Conservation (phyloP, 345 rosid species). For the Jatropha curcas region DNA sequence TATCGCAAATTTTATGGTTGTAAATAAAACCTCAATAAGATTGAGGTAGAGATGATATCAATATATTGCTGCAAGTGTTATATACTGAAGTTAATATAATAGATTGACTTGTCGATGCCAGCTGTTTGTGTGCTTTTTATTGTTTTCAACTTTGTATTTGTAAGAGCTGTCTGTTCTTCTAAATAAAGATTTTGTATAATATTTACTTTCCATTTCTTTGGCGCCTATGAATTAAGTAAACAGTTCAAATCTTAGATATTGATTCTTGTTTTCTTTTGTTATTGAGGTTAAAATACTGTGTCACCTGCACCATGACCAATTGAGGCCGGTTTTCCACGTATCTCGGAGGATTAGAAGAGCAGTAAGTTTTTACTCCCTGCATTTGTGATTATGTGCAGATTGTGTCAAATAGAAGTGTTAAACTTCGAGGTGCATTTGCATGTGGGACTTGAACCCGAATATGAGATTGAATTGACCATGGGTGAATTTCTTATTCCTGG, state of each 20-base stretch:
- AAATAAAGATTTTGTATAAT: background rate
- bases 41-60: background rate
- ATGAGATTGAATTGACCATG: background rate
- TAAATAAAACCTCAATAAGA: background rate
- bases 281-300: constrained; percentile 83
- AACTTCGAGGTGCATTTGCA: background rate
- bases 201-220: background rate
- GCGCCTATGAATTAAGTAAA: background rate
- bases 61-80: background rate
- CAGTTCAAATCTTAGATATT: background rate
- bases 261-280: constrained; percentile 20
- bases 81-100: background rate
- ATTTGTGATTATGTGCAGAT: background rate
- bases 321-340: constrained; percentile 87
- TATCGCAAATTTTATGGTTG: background rate
- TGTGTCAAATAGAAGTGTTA: too few relatives aligned
- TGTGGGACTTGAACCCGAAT: background rate
- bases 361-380: constrained; percentile 46
- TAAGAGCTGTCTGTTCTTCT: background rate
- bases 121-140: background rate
- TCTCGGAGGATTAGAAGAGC: constrained; percentile 76
- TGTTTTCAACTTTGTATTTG: background rate
- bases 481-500: background rate
- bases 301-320: constrained; percentile 92
- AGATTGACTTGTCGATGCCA: background rate